A percentile compares a stretch with the other conserved stretches of the same genome.
Conservation (phyloP, 2,329 filamentous ascomycete genomes). For the Cladosporium oxysporum region DNA sequence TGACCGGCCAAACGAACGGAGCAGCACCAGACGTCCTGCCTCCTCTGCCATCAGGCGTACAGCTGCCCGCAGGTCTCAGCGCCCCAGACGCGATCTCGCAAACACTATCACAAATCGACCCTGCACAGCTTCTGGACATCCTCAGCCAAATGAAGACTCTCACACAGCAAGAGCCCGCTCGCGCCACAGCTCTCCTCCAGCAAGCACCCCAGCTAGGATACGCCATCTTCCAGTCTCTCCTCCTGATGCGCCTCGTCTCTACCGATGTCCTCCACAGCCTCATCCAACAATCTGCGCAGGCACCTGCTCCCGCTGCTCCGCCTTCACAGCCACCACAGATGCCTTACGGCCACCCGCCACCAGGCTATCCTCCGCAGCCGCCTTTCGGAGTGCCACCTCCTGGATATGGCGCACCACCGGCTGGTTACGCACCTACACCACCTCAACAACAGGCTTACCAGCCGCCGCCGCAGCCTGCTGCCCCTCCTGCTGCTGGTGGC, state of each 20-base stretch:
- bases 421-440: slow-evolving; percentile 45
- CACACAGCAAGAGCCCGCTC: slow-evolving; percentile 75
- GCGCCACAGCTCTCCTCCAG: slow-evolving; percentile 81
- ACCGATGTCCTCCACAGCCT: slow-evolving; percentile 79
- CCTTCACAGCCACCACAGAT: slow-evolving; percentile 34
- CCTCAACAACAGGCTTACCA: slow-evolving; percentile 43
- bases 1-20: slow-evolving; percentile 21
- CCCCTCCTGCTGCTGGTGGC: slow-evolving; percentile 40
- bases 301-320: slow-evolving; percentile 36
- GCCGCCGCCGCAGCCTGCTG: slow-evolving; percentile 45
- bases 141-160: slow-evolving; percentile 92
- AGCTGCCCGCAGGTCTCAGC: slow-evolving; percentile 78
- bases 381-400: slow-evolving; percentile 22
- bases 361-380: slow-evolving; percentile 38
- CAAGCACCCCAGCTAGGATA: slow-evolving; percentile 92
- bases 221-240: slow-evolving; percentile 89
- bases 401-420: slow-evolving; percentile 42
- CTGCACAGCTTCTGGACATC: slow-evolving; percentile 88
- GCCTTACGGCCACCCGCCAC: slow-evolving; percentile 36
- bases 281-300: slow-evolving; percentile 57
- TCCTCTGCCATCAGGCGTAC: slow-evolving; percentile 79
- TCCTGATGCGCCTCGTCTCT: slow-evolving; percentile 90
- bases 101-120: slow-evolving; percentile 82
- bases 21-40: slow-evolving; percentile 58
- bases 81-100: slow-evolving; percentile 90